Evolutionary conservation across 257 asterid species (phyloP).

Genomic region (Vinca minor): DNA sequence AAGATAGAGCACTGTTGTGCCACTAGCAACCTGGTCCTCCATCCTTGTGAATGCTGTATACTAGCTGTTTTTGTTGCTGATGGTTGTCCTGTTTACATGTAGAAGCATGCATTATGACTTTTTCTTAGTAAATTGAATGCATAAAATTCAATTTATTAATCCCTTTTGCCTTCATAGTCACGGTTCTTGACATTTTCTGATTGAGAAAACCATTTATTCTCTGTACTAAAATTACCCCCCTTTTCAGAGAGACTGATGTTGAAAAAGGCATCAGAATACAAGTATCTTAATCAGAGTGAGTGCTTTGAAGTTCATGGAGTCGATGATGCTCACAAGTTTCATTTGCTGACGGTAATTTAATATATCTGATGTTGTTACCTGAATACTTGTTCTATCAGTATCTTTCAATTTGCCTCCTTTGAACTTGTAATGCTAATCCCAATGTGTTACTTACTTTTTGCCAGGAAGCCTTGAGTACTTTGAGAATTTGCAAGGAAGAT

Average conservation of each 20-base stretch:
- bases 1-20: background rate
- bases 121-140: background rate
- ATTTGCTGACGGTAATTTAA: constrained; percentile 32
- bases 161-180: background rate
- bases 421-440: background rate
- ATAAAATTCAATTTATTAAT: background rate
- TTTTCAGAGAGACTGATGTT: constrained; percentile 61
- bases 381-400: background rate
- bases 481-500: constrained; percentile 57
- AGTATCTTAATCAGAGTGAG: constrained; percentile 67
- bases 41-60: background rate
- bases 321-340: constrained; percentile 63
- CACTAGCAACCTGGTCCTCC: background rate
- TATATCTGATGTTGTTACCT: constrained; percentile 2
- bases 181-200: background rate
- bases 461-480: constrained; percentile 65
- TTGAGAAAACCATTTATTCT: constrained; percentile 5
- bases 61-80: background rate
- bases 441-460: constrained; percentile 18
- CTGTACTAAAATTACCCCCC: background rate
- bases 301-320: constrained; percentile 51
- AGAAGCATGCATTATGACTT: constrained; percentile 1
- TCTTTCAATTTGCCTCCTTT: background rate
- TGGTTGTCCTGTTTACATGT: background rate
- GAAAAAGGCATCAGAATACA: constrained; percentile 56